Evolutionary conservation across 495 filamentous ascomycete genomes (phyloP).

Genomic region (Neurospora sp.): DNA sequence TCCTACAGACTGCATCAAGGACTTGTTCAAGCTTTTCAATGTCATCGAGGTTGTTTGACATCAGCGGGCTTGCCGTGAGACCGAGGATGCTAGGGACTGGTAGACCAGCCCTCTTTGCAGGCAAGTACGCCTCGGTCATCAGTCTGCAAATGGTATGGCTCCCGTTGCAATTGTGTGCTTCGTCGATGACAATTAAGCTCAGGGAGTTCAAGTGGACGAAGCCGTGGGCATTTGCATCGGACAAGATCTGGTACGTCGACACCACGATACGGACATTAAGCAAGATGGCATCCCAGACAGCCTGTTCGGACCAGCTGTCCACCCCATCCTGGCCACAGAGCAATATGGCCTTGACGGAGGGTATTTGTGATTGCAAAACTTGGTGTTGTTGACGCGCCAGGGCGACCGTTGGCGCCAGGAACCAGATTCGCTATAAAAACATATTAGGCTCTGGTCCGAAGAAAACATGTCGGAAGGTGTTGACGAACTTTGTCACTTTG

Average conservation of each 20-base stretch:
- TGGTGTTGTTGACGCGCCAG: slow-evolving; percentile 64
- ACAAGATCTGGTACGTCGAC: slow-evolving; percentile 65
- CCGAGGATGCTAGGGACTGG: slow-evolving; percentile 66
- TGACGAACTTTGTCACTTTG: slow-evolving; percentile 47
- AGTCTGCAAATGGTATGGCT: slow-evolving; percentile 64
- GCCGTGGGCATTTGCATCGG: slow-evolving; percentile 70
- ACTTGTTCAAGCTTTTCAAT: slow-evolving; percentile 61
- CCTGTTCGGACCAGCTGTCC: slow-evolving; percentile 63
- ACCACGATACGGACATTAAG: slow-evolving; percentile 60
- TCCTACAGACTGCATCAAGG: slow-evolving; percentile 61
- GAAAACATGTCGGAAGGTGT: not conserved
- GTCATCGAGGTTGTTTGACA: slow-evolving; percentile 41
- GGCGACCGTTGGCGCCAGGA: slow-evolving; percentile 68
- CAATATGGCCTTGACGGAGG: slow-evolving; percentile 49
- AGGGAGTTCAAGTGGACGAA: slow-evolving; percentile 63
- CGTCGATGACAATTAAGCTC: slow-evolving; percentile 75
- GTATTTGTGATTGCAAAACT: slow-evolving; percentile 52
- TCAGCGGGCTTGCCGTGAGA: slow-evolving; percentile 75
- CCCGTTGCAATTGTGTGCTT: slow-evolving; percentile 65
- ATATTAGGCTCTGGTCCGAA: slow-evolving; percentile 13
- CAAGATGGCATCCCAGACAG: slow-evolving; percentile 65
- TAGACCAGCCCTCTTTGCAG: slow-evolving; percentile 21
- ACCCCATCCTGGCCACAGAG: slow-evolving; percentile 61
- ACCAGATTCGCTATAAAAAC: slow-evolving; percentile 62
- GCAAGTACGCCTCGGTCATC: slow-evolving; percentile 66